Conservation (phyloP, 2,329 filamentous ascomycete species). For the Xylaria polymorpha region DNA sequence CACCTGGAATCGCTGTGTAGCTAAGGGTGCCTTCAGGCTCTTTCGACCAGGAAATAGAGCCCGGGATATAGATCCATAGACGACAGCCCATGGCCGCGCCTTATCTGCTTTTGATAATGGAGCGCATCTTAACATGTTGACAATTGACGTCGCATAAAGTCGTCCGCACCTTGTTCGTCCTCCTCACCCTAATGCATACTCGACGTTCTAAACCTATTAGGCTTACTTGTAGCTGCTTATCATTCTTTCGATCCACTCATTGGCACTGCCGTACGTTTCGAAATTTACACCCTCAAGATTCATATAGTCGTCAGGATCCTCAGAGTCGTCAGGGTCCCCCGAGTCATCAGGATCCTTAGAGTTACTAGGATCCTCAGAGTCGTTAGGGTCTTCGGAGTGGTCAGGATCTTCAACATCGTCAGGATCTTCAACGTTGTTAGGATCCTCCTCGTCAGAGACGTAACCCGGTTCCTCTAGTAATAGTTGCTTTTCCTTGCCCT, state of each 20-base stretch:
- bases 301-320: neutral
- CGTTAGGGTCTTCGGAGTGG: neutral
- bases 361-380: neutral
- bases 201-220: neutral
- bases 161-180: neutral
- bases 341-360: neutral
- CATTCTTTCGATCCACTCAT: neutral
- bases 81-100: neutral
- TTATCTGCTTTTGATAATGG: conserved; percentile 7
- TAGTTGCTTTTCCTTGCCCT: conserved; percentile 35
- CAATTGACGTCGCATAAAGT: neutral
- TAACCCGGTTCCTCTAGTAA: neutral
- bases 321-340: neutral
- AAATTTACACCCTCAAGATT: neutral
- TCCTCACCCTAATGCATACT: neutral
- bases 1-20: conserved; percentile 11
- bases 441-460: neutral
- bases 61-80: neutral
- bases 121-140: neutral
- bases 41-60: neutral
- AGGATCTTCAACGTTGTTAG: neutral
- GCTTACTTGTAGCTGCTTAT: neutral
- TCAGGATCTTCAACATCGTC: neutral
- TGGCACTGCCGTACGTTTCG: neutral
- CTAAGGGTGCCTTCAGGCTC: neutral